These are phyloP conservation scores for Scedosporium apiospermum DNA, from an alignment of 2,329 filamentous ascomycete species.

Conservation along the genomic window DNA sequence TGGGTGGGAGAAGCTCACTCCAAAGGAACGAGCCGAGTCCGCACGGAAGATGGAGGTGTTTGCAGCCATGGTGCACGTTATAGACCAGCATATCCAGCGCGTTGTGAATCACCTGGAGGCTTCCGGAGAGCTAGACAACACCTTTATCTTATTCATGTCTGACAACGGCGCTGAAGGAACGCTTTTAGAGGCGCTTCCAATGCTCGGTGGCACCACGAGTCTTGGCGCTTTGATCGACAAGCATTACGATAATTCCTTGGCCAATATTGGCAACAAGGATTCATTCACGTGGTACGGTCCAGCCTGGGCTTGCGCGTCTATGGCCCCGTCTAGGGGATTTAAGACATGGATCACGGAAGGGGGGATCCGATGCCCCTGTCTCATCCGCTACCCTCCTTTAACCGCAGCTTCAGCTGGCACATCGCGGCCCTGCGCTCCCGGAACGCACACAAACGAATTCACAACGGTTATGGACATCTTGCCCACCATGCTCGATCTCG, in stretches of 20 bases:
- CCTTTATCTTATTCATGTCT: constrained; percentile 44
- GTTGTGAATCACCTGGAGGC: constrained; percentile 38
- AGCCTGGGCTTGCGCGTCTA: constrained; percentile 35
- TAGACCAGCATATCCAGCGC: constrained; percentile 42
- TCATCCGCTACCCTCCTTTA: constrained; percentile 19
- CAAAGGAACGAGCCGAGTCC: constrained; percentile 13
- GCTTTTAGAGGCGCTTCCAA: constrained; percentile 3
- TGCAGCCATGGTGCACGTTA: constrained; percentile 47
- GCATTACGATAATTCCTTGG: constrained; percentile 46
- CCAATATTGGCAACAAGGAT: constrained; percentile 43
- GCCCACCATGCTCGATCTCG: constrained; percentile 34
- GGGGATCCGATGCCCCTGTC: constrained; percentile 41
- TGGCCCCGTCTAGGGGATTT: constrained; percentile 17
- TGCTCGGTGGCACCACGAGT: constrained; percentile 14
- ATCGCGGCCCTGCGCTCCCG: no score
- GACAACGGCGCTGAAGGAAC: constrained; percentile 32
- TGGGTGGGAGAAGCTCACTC: constrained; percentile 13
- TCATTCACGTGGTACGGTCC: constrained; percentile 50
- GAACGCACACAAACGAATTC: no score
- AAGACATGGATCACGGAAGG: constrained; percentile 33
- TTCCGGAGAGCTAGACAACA: constrained; percentile 41
- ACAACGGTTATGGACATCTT: constrained; percentile 29
- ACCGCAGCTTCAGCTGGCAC: constrained; percentile 23
- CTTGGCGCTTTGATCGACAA: constrained; percentile 24
- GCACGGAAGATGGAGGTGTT: constrained; percentile 33